Evolutionary conservation across 306 rosid species (phyloP).

Genomic region (Vigna reflexopilosa): DNA sequence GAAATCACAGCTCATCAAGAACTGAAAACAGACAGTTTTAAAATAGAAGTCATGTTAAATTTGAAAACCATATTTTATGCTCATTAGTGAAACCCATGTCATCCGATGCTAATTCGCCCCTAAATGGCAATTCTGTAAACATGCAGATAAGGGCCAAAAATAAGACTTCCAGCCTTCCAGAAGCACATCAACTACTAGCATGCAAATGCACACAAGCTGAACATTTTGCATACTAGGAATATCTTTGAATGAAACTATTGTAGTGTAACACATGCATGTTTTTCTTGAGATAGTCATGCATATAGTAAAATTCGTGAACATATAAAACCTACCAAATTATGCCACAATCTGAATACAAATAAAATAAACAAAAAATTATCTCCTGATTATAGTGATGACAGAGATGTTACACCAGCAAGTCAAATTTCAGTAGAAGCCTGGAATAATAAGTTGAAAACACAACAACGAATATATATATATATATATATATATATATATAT

Average conservation of each 20-base stretch:
- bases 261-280: neutral
- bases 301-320: neutral
- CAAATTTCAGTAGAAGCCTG: conserved; percentile 13
- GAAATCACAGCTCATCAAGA: conserved; percentile 27
- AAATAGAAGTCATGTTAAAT: conserved; percentile 15
- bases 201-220: conserved; percentile 17
- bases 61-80: neutral
- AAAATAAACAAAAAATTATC: neutral
- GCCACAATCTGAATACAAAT: neutral
- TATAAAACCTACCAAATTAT: neutral
- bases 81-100: neutral
- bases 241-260: neutral
- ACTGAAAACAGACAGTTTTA: conserved; percentile 3
- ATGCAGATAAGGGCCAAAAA: conserved; percentile 2
- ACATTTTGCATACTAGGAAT: neutral
- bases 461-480: neutral
- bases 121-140: neutral
- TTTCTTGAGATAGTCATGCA: neutral
- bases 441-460: conserved; percentile 6
- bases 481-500: too few relatives aligned
- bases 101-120: neutral
- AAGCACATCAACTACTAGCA: conserved; percentile 5
- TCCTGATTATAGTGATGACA: neutral
- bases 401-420: conserved; percentile 1
- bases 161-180: neutral